A percentile compares a stretch with the other conserved stretches of the same genome.
Evolutionary conservation across 2,329 filamentous ascomycete genomes (phyloP).

Genomic region (Ascochyta koolunga): DNA sequence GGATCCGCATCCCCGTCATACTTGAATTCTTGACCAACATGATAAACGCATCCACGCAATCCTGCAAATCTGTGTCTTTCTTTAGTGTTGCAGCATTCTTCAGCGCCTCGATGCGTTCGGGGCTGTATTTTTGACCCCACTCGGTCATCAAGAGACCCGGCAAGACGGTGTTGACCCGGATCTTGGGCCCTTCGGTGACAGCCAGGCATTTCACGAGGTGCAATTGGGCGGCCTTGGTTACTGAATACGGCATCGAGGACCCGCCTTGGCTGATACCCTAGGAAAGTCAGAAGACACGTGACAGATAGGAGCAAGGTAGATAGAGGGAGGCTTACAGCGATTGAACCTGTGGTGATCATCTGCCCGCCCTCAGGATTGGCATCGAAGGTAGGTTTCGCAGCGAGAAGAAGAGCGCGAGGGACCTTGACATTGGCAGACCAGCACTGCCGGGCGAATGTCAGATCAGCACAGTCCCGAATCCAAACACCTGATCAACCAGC

Average conservation of each 20-base stretch:
- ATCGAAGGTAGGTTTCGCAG: conserved; percentile 64
- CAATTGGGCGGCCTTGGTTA: conserved; percentile 76
- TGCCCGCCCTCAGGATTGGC: conserved; percentile 67
- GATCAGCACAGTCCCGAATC: too few species aligned
- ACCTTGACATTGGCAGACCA: conserved; percentile 67
- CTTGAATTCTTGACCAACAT: conserved; percentile 61
- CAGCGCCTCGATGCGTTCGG: conserved; percentile 62
- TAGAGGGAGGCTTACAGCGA: conserved; percentile 55
- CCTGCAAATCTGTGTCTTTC: conserved; percentile 59
- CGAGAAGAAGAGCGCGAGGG: conserved; percentile 58
- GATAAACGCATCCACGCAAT: conserved; percentile 62
- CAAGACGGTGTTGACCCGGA: conserved; percentile 69
- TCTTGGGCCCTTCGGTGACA: conserved; percentile 65
- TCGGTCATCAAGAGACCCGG: conserved; percentile 69
- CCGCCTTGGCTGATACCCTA: conserved; percentile 59
- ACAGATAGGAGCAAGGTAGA: neutral
- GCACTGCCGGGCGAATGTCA: conserved; percentile 50
- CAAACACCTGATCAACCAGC: too few species aligned
- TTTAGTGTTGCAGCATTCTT: conserved; percentile 66
- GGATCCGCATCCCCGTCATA: conserved; percentile 55
- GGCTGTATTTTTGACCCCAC: conserved; percentile 61
- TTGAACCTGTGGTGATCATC: conserved; percentile 67
- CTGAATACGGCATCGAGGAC: conserved; percentile 72
- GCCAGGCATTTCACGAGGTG: conserved; percentile 72
- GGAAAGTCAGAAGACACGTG: conserved; percentile 1